Evolutionary conservation across 1,139 yeast genomes (phyloP), one percentile per base, ranked within the genome.

Genomic region (Candida pseudoviswanathii): DNA sequence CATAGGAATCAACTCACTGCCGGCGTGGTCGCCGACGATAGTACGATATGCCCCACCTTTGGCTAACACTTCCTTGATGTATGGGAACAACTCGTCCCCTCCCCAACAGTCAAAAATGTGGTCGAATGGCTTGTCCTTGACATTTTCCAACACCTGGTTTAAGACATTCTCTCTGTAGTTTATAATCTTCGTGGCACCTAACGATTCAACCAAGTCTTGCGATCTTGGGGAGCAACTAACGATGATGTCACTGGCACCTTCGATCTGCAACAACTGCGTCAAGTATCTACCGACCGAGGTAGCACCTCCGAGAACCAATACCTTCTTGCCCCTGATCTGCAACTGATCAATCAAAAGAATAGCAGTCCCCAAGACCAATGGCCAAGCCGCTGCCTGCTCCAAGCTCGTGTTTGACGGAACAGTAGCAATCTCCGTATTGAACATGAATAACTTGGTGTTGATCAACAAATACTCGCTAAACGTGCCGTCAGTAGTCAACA

Each of bases 291-390:
- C 95, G 5, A 86, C 86, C 9, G 85, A 72, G 0, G 94, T 81
- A 3, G 88, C 81, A 11, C 86, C 94, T 40, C 96, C 96, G 52
- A 86, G 71, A 40, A 89, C 72, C 45, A 87, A 68, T 1, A 86
- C 77, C 51, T 67, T 67, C 31, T 50, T 50, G 37, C 43, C 37
- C 8, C 37, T 29, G 5, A 54, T 31, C 21, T 36, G 45, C 5
- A 47, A 41, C 1, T 36, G 36, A 47, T 65, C 64, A 45, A 82
- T 61, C 48, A 81, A 61, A 39, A 68, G 70, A 54, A 62, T 70
- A 0, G 89, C 89, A 1, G 89, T 73, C 6, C 85, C 84, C 52
- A 80, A 76, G 26, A 82, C 76, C 58, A 77, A 60, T 46, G 85
- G 76, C 73, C 83, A 71, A 1, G 83, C 75, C 0, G 86, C 82